phyloP scores from a whole-genome alignment of 1,284 basidiomycete species.

The Limonomyces culmigenus region DNA sequence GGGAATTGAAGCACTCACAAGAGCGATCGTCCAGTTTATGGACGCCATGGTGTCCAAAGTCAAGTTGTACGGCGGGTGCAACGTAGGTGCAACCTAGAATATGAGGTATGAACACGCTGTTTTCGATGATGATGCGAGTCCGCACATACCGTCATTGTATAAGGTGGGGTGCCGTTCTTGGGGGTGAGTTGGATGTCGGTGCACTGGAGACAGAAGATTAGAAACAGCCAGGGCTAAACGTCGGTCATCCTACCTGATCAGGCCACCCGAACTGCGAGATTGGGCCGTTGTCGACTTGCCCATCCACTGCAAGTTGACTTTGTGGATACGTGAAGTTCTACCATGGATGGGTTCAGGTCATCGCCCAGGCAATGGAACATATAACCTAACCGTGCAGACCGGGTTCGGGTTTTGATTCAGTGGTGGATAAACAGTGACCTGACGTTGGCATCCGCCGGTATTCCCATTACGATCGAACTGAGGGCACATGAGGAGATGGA shows the following conservation, averaged over 20 bases:
- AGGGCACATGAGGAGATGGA: too few relatives aligned
- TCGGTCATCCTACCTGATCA: slow-evolving; percentile 22
- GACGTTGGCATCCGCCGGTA: background rate
- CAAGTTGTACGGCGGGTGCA: slow-evolving; percentile 42
- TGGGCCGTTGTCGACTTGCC: slow-evolving; percentile 25
- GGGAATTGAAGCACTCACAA: slow-evolving; percentile 13
- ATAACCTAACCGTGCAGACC: background rate
- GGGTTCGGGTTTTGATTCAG: background rate
- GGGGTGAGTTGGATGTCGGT: slow-evolving; percentile 33
- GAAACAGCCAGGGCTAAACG: background rate
- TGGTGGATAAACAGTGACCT: background rate
- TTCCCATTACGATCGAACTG: background rate
- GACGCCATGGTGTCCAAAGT: slow-evolving; percentile 21
- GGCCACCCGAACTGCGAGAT: slow-evolving; percentile 43
- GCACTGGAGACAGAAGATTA: slow-evolving; percentile 19
- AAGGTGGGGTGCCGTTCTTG: slow-evolving; percentile 41
- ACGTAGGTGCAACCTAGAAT: slow-evolving; percentile 32
- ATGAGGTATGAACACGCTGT: slow-evolving; percentile 1
- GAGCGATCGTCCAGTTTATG: slow-evolving; percentile 38
- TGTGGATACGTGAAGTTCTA: background rate
- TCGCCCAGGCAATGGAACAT: too few relatives aligned
- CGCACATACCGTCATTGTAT: slow-evolving; percentile 28
- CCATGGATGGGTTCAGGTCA: background rate
- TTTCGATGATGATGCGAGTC: background rate
- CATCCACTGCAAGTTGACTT: slow-evolving; percentile 15